phyloP scores from a whole-genome alignment of 768 basidiomycete genomes.

The Brasilioporus rufonigricans region DNA sequence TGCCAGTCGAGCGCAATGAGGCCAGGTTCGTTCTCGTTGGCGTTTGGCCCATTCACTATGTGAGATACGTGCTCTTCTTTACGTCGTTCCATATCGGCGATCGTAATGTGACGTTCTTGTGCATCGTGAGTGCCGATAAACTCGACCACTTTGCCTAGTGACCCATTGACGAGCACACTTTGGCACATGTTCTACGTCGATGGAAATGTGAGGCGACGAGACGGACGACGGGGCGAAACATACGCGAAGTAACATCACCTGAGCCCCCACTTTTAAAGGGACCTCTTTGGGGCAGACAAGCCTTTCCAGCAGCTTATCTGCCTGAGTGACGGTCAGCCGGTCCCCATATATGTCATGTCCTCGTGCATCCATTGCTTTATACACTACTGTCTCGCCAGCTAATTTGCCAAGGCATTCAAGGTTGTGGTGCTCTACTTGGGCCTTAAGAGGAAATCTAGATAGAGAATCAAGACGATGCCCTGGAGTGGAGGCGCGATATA shows the following conservation, averaged over 20 bases:
- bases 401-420: conserved; percentile 18
- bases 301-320: conserved; percentile 40
- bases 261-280: conserved; percentile 62
- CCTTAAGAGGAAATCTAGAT: conserved; percentile 30
- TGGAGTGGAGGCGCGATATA: conserved; percentile 36
- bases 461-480: not conserved
- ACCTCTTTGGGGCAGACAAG: conserved; percentile 49
- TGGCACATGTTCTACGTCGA: conserved; percentile 31
- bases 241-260: conserved; percentile 68
- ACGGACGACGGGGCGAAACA: not conserved
- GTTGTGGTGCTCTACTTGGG: conserved; percentile 26
- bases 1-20: conserved; percentile 19
- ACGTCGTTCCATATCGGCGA: conserved; percentile 29
- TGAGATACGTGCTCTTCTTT: conserved; percentile 5
- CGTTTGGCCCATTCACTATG: not conserved
- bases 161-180: conserved; percentile 73
- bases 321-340: conserved; percentile 31
- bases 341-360: conserved; percentile 39
- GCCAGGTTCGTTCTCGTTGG: not conserved
- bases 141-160: conserved; percentile 70
- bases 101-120: conserved; percentile 18
- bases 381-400: conserved; percentile 32
- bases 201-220: not conserved
- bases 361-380: conserved; percentile 42
- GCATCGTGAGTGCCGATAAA: conserved; percentile 34